Base-by-base conservation (phyloP, 345 rosid species). In the Toxicodendron radicans region DNA sequence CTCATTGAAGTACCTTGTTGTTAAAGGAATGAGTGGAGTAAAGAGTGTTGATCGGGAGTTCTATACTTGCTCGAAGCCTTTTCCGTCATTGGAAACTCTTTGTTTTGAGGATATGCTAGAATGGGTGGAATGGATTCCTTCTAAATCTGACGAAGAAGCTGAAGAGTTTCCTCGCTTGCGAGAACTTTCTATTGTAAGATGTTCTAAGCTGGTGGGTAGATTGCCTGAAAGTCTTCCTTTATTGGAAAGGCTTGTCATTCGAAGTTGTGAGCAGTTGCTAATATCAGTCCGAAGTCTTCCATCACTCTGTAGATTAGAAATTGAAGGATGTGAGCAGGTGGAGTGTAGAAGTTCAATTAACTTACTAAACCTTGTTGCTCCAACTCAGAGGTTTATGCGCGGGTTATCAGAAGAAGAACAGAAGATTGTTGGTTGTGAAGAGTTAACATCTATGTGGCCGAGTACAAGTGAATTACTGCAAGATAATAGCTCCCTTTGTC, bases 101-200 rank as follows among this genome's bases (percentile, higher is more conserved):
- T n/a, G 8, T 33, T 82, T 85, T 72, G 18, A 62, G n/a, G 53
- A 13, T 11, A 70, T 82, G 82, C 54, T 17, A 14, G 73, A 74
- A 75, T 82, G 84, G 88, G 72, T 75, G 46, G 76, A 65, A 21
- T 80, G 88, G 84, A 35, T 35, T 70, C 21, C 78, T 17, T 65
- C 52, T 2, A 60, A 53, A 75, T 57, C 4, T 2, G 2, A 46
- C 41, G n/a, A 18, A 10, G 66, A 70, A 41, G 68, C 6, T 64
- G 78, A 73, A 24, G 68, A 48, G 24, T 82, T 85, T 61, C 1
- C 27, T 24, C 27, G 1, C 27, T 1, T 24, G 27, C 27, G 27
- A 24, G 27, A 24, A 24, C 27, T 24, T 24, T 24, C 27, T 24
- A 24, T 24, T 24, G 1, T 24, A 24, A 24, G 27, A 24, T 24